These are phyloP conservation scores for Aspergillus udagawae DNA, from an alignment of 2,329 filamentous ascomycete genomes.

Conservation along the genomic window DNA sequence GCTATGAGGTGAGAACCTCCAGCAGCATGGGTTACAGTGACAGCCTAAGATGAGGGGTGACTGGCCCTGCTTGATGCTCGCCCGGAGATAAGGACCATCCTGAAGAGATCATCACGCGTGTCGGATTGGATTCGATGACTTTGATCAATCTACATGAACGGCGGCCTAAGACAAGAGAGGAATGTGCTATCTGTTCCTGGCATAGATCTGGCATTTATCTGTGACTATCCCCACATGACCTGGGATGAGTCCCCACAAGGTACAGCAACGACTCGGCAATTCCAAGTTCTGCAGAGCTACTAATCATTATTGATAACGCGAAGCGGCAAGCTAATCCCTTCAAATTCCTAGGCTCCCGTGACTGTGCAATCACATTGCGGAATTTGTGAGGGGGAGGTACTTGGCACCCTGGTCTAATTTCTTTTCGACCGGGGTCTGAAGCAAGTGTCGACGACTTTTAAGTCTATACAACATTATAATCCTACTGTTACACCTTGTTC, in stretches of 20 bases:
- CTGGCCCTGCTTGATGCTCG: neutral
- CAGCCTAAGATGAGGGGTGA: neutral
- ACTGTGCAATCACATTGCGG: neutral
- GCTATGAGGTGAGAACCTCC: neutral
- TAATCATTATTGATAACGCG: neutral
- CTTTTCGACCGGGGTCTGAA: neutral
- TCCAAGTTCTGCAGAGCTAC: neutral
- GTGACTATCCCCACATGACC: neutral
- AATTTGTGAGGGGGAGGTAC: neutral
- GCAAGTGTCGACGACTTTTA: neutral
- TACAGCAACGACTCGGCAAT: neutral
- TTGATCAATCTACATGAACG: neutral
- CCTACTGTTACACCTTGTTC: conserved; percentile 3
- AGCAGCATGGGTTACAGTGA: neutral
- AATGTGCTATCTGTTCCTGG: neutral
- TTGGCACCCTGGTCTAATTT: conserved; percentile 4
- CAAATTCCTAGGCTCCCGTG: neutral
- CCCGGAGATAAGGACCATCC: neutral
- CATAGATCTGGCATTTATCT: neutral
- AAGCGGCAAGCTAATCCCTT: neutral
- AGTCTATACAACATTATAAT: conserved; percentile 1
- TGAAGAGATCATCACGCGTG: neutral
- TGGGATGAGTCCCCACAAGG: neutral
- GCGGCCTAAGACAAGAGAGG: neutral
- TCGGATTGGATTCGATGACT: neutral